phyloP scores from a whole-genome alignment of 179 eudicot genomes.

The Beta corolliflora region DNA sequence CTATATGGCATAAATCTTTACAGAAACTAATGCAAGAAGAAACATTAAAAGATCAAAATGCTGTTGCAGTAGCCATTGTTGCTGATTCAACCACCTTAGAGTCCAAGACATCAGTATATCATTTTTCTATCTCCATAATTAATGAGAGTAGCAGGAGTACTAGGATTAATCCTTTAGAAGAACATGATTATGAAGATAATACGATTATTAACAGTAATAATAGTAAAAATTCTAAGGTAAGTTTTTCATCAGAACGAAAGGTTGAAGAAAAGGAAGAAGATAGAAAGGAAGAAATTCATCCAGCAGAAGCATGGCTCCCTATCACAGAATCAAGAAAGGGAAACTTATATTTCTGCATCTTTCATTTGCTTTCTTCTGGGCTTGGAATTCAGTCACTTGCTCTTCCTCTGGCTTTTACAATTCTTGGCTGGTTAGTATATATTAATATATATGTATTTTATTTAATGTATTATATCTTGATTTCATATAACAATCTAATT shows the following conservation, averaged over 20 bases:
- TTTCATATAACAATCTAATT: too few species aligned
- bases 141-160: conserved; percentile 13
- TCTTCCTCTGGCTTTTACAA: conserved; percentile 37
- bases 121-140: neutral
- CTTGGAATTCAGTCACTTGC: conserved; percentile 36
- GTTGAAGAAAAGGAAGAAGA: neutral
- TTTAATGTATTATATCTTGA: too few species aligned
- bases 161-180: conserved; percentile 16
- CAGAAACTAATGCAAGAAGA: conserved; percentile 21
- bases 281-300: neutral
- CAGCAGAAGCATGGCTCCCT: conserved; percentile 39
- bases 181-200: neutral
- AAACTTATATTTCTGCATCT: conserved; percentile 28
- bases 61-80: neutral
- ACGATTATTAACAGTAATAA: neutral
- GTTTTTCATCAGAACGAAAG: neutral
- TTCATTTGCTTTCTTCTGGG: conserved; percentile 39
- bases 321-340: conserved; percentile 43
- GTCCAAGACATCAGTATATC: neutral
- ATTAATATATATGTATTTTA: too few species aligned
- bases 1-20: conserved; percentile 2
- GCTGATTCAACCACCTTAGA: neutral
- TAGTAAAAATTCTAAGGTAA: neutral
- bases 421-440: conserved; percentile 39
- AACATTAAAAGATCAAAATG: neutral